Evolutionary conservation across 31 red algal genomes (phyloP).

Genomic region (Asparagopsis taxiformis): DNA sequence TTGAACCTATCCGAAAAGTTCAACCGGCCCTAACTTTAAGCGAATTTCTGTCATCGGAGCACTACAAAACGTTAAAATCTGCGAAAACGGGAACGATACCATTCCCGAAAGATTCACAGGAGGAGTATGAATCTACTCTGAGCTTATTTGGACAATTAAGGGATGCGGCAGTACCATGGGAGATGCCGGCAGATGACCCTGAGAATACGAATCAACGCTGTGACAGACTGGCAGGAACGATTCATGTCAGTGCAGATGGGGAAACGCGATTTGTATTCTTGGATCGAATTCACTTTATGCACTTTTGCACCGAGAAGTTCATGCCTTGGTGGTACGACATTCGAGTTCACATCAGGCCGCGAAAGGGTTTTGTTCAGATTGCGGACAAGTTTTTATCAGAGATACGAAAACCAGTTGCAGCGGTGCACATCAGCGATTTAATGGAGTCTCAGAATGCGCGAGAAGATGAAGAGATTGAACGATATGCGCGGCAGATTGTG

Average conservation of each 20-base stretch:
- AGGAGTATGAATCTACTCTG: constrained; percentile 39
- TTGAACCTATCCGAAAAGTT: constrained; percentile 16
- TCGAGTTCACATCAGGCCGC: constrained; percentile 36
- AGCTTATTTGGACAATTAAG: constrained; percentile 23
- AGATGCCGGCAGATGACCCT: constrained; percentile 40
- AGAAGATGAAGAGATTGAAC: constrained; percentile 47
- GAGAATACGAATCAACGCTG: constrained; percentile 57
- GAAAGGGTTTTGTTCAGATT: constrained; percentile 9
- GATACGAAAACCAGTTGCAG: constrained; percentile 19
- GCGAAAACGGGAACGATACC: constrained; percentile 33
- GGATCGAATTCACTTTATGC: constrained; percentile 59
- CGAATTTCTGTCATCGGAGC: constrained; percentile 31
- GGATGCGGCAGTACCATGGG: constrained; percentile 4
- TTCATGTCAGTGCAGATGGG: constrained; percentile 26
- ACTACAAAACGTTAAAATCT: constrained; percentile 8
- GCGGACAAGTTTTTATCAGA: constrained; percentile 18
- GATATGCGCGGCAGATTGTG: constrained; percentile 65
- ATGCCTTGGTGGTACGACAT: constrained; percentile 75
- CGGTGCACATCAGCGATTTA: constrained; percentile 40
- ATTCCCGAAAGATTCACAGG: constrained; percentile 52
- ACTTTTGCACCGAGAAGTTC: constrained; percentile 62
- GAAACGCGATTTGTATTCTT: constrained; percentile 38
- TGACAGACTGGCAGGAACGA: constrained; percentile 30
- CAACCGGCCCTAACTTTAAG: constrained; percentile 37
- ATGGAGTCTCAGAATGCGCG: constrained; percentile 33